These are phyloP conservation scores for Agastache rugosa DNA, from an alignment of 257 asterid genomes.

Conservation along the genomic window DNA sequence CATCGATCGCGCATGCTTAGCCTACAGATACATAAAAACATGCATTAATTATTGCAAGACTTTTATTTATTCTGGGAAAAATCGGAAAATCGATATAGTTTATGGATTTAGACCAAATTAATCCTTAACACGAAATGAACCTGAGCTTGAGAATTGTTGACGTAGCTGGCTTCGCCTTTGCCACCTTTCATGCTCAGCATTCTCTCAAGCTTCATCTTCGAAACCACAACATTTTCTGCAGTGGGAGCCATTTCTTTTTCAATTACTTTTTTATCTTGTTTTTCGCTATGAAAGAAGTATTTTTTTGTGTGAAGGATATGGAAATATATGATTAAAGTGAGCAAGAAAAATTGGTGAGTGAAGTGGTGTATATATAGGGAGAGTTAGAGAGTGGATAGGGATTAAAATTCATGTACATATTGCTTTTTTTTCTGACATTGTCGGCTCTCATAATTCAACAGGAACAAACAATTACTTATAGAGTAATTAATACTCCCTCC, in stretches of 20 bases:
- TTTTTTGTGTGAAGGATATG: not conserved
- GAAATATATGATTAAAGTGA: constrained; percentile 3
- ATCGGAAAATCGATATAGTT: too few species aligned
- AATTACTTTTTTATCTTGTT: constrained; percentile 8
- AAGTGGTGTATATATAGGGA: constrained; percentile 32
- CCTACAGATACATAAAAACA: constrained; percentile 43
- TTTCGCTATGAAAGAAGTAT: not conserved
- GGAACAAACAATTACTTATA: not conserved
- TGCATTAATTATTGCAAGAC: too few species aligned
- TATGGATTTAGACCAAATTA: too few species aligned
- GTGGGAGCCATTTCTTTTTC: constrained; percentile 51
- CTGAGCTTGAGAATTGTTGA: constrained; percentile 94
- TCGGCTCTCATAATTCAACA: constrained; percentile 14
- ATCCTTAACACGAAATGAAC: constrained; percentile 39
- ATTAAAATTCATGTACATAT: not conserved
- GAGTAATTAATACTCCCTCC: too few species aligned
- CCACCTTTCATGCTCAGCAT: constrained; percentile 96
- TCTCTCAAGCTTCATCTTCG: constrained; percentile 72
- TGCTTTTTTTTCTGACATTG: not conserved
- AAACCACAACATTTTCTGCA: constrained; percentile 64
- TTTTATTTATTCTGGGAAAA: too few species aligned
- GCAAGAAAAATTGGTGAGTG: constrained; percentile 8
- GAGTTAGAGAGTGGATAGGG: constrained; percentile 9
- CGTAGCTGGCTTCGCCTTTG: constrained; percentile 90
- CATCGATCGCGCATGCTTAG: constrained; percentile 83